phyloP scores from a whole-genome alignment of 75 land plant species.

The Cunninghamia lanceolata region DNA sequence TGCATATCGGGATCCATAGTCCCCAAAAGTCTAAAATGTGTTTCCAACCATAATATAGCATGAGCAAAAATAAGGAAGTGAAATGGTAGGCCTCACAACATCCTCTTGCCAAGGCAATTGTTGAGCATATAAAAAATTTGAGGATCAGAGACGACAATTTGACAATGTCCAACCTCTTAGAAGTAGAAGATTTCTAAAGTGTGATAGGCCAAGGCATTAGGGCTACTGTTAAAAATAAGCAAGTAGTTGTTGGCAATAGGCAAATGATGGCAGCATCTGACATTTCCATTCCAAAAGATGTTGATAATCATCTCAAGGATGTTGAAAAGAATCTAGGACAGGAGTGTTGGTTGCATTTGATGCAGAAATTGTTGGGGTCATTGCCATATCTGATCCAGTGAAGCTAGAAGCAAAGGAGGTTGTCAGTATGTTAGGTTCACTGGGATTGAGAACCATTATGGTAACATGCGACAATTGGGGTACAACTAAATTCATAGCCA shows the following conservation, averaged over 20 bases:
- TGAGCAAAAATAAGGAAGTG: too few species aligned
- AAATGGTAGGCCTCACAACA: too few species aligned
- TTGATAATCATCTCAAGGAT: conserved; percentile 18
- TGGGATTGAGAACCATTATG: conserved; percentile 45
- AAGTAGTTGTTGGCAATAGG: conserved; percentile 39
- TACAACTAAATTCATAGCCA: conserved; percentile 42
- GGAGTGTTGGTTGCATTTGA: too few species aligned
- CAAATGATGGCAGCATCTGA: too few species aligned
- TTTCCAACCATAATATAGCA: too few species aligned
- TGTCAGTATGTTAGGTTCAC: too few species aligned
- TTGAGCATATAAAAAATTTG: conserved; percentile 23
- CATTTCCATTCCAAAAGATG: too few species aligned
- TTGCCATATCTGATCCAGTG: too few species aligned
- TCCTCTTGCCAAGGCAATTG: conserved; percentile 39
- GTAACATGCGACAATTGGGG: conserved; percentile 52
- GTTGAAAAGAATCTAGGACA: conserved; percentile 34
- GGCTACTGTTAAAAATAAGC: conserved; percentile 19
- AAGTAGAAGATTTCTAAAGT: conserved; percentile 20
- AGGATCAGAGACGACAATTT: neutral
- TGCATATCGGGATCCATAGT: too few species aligned
- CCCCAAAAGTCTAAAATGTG: too few species aligned
- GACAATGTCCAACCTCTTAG: conserved; percentile 22
- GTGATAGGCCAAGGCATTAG: conserved; percentile 42
- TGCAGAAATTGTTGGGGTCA: too few species aligned
- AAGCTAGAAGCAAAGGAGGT: too few species aligned